These are phyloP conservation scores for Populus tomentosa DNA, from an alignment of 441 rosid genomes.

Conservation along the genomic window DNA sequence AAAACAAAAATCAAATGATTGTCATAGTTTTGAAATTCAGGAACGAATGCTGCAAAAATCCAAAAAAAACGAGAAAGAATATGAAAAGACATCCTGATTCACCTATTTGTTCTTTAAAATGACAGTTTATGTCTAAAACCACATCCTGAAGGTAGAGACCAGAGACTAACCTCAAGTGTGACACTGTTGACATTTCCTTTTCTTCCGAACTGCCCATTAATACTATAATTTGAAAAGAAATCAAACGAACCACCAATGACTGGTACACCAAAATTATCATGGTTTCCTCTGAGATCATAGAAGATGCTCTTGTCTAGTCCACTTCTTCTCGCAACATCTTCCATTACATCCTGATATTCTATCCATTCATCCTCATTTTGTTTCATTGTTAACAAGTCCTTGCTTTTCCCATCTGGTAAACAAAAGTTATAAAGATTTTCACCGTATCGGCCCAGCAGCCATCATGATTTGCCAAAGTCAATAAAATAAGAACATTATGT, in stretches of 20 bases:
- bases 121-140: not conserved
- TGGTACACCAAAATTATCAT: constrained; percentile 88
- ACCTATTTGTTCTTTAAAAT: not conserved
- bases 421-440: constrained; percentile 4
- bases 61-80: not conserved
- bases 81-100: not conserved
- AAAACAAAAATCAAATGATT: not conserved
- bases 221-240: constrained; percentile 79
- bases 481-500: not conserved
- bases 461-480: not conserved
- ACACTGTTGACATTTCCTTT: constrained; percentile 50
- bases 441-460: not conserved
- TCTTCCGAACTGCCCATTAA: constrained; percentile 70
- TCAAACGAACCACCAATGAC: constrained; percentile 53
- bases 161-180: constrained; percentile 56
- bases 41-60: not conserved
- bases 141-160: constrained; percentile 18
- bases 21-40: constrained; percentile 1
- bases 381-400: constrained; percentile 77
- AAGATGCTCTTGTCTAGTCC: constrained; percentile 64
- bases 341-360: constrained; percentile 67
- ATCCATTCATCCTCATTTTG: constrained; percentile 81
- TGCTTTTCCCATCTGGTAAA: constrained; percentile 81
- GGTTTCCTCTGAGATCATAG: constrained; percentile 94
- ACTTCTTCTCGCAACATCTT: constrained; percentile 57